Base-by-base conservation (phyloP, 192 early-diverging fungal species). In the Linnemannia elongata region DNA sequence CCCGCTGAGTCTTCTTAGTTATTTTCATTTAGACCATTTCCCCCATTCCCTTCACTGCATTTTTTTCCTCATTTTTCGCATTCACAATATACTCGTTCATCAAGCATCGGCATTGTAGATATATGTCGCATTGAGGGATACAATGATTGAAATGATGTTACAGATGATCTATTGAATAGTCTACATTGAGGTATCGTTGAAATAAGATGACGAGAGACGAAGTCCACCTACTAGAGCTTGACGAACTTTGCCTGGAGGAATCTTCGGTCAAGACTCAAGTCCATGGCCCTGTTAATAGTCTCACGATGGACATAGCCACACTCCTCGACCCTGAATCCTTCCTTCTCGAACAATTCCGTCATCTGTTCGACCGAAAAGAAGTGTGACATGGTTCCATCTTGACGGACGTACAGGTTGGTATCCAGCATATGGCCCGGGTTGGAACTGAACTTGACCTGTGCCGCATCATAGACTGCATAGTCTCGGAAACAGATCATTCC, bases 391-490 rank as follows among this genome's bases (percentile, higher is more conserved):
- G 98, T 99, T 15, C 97, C 97, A 90, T 99, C 99, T 75, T 98
- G 97, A 36, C 99, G 95, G 52, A 98, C 96, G 89, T 99, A 99
- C 55, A 99, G 91, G 87, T 99, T 98, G 39, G 96, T 95, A 36
- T 98, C 95, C 12, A 99, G 89, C 84, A 96, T 94, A 44, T 97
- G 94, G 54, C 95, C 95, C 72, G 97, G 97, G 45, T 87, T 75
- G 13, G 79, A 88, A 18, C 91, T 91, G 87, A 99, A 98, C 81
- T 97, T 94, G 82, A 99, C 90, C 85, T 99, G 98, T 13, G 99
- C 96, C 76, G 97, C 93, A 86, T 99, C 99, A 87, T 98, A 99
- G 8, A 98, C 82, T 6, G 95, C 99, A 88, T 99, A 99, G 88
- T 99, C 99, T 63, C 99, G 90, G 89, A 99, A 97, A 63, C 98